phyloP scores from a whole-genome alignment of 768 basidiomycete species.

The Mycena sanguinolenta region DNA sequence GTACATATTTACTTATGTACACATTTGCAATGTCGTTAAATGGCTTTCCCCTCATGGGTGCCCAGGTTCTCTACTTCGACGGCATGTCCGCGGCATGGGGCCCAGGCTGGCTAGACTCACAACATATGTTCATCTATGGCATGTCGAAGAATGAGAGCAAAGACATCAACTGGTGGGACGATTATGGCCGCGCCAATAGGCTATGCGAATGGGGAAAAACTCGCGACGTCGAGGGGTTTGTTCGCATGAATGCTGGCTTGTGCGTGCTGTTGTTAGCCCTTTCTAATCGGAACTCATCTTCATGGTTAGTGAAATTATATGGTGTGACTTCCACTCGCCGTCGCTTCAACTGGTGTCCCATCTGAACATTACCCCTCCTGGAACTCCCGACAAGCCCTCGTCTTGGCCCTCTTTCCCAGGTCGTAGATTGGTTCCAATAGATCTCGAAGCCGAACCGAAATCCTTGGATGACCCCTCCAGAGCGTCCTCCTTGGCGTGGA shows the following conservation, averaged over 20 bases:
- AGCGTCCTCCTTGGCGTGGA: slow-evolving; percentile 23
- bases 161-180: slow-evolving; percentile 37
- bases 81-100: slow-evolving; percentile 38
- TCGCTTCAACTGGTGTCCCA: slow-evolving; percentile 38
- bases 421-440: background rate
- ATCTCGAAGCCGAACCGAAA: slow-evolving; percentile 7
- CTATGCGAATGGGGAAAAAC: slow-evolving; percentile 39
- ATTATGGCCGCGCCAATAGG: slow-evolving; percentile 39
- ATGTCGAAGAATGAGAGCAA: slow-evolving; percentile 34
- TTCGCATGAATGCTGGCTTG: slow-evolving; percentile 47
- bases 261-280: slow-evolving; percentile 15
- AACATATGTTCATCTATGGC: slow-evolving; percentile 41
- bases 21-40: too few relatives aligned
- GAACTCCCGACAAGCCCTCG: slow-evolving; percentile 32
- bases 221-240: slow-evolving; percentile 41
- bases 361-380: slow-evolving; percentile 43
- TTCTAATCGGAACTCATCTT: background rate
- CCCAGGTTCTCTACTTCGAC: background rate
- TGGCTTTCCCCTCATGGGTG: too few relatives aligned
- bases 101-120: slow-evolving; percentile 42
- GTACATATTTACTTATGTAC: background rate
- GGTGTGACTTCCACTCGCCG: slow-evolving; percentile 42
- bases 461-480: slow-evolving; percentile 23
- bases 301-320: slow-evolving; percentile 39
- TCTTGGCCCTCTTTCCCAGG: slow-evolving; percentile 16